Evolutionary conservation across 805 yeast genomes (phyloP), one percentile per base, ranked within the genome.

Genomic region (Wickerhamiella azyma): DNA sequence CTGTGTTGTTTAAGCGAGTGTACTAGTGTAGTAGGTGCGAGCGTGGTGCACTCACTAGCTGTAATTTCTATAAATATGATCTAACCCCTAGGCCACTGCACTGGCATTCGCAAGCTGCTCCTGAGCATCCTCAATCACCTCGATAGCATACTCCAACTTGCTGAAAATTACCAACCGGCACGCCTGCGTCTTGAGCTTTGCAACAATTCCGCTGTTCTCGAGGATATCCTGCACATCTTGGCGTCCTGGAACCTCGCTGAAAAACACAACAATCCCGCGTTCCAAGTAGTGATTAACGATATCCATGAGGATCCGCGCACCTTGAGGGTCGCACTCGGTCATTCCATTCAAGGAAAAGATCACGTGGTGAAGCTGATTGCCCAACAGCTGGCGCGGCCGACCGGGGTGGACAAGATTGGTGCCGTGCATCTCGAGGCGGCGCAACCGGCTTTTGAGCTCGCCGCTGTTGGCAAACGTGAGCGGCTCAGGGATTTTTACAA

Each of bases 401-500:
- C 85, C 83, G 0, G 95, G 95, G 56, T 86, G 95, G 13, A 73
- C 74, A 41, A 69, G 71, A 19, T 78, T 69, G 0, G 94, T 77
- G 0, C 94, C 94, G 55, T 82, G 84, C 45, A 74, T 64, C 58
- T 86, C 95, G 26, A 86, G 65, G 38, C 95, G 67, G 37, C 70
- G 66, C 48, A 86, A 65, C 32, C 89, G 67, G 47, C 74, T 68
- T 50, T 80, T 76, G 50, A 86, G 66, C 54, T 84, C 94, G 24
- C 81, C 81, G 7, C 88, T 72, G 60, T 88, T 86, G 35, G 94
- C 85, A 62, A 86, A 86, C 5, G 88, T 84, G 49, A 86, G 66
- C 1, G 96, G 94, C 57, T 86, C 96, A 0, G 95, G 86, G 37
- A 86, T 74, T 52, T 79, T 81, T 32, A 86, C 81, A 26, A 85